Evolutionary conservation across 2,329 filamentous ascomycete species (phyloP), one percentile per base, ranked within the genome.

Genomic region (Setomelanomma holmii): DNA sequence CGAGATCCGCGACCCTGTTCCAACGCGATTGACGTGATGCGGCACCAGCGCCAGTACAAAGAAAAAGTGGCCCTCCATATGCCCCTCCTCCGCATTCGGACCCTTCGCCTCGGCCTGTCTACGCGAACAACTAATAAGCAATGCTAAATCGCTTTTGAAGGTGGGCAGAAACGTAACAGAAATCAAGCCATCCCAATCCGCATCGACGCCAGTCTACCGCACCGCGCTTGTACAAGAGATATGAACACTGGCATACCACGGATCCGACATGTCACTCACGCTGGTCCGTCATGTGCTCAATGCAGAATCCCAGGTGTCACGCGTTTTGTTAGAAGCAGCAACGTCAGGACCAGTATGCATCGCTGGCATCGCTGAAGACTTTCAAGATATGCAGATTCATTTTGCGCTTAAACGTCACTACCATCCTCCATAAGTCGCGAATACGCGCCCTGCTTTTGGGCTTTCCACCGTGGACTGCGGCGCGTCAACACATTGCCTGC

Each of bases 401-500:
- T n/a, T n/a, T 5, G 27, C 24, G 11, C 36, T 35, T 49, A 52
- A 42, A 51, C 42, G 40, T n/a, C 30, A 34, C 49, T 55, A 8
- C 30, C 45, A 20, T 49, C 51, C 7, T 38, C 58, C 2, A 39
- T 54, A 14, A 69, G 51, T 39, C 62, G 61, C 39, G 50, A 46
- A 45, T 69, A 69, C 30, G 30, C 57, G 6, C 55, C 58, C 45
- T 54, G n/a, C 24, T 45, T 51, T 50, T 64, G 57, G 8, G 49
- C 53, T 55, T 64, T 67, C 63, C 55, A 62, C 21, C 48, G 51
- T 7, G 66, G 61, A 66, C 67, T 71, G 48, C 54, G 27, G 27
- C 27, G 21, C 54, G 55, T 68, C 61, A 71, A 65, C 61, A 14
- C 27, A 6, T 30, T 14, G 5, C 14, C 14, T 3, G 27, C 27